phyloP scores from a whole-genome alignment of 768 basidiomycete species.

The Mycena epipterygia region DNA sequence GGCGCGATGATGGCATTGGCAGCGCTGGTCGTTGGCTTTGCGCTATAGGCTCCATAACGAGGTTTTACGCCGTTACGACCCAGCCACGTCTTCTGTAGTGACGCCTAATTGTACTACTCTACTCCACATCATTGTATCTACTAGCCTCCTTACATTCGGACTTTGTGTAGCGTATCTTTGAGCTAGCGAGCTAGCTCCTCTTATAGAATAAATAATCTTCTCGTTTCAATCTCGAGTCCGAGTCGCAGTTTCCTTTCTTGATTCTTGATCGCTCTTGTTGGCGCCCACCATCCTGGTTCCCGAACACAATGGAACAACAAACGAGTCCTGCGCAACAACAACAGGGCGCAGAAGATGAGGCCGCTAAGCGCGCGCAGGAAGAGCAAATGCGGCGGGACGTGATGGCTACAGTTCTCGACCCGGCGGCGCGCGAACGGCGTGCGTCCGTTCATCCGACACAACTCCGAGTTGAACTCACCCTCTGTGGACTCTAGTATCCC shows the following conservation, averaged over 20 bases:
- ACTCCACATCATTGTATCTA: constrained; percentile 22
- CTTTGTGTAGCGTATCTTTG: constrained; percentile 31
- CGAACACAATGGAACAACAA: constrained; percentile 30
- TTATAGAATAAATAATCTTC: constrained; percentile 9
- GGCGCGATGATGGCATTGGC: constrained; percentile 42
- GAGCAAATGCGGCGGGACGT: constrained; percentile 84
- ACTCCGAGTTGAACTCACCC: not conserved
- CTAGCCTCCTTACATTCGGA: constrained; percentile 7
- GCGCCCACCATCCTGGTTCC: too few relatives aligned
- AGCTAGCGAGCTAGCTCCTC: constrained; percentile 30
- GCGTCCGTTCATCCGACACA: constrained; percentile 44
- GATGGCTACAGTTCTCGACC: constrained; percentile 83
- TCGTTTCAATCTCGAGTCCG: not conserved
- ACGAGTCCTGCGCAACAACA: constrained; percentile 29
- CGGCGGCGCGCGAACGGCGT: constrained; percentile 87
- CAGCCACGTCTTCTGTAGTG: constrained; percentile 16
- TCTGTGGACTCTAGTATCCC: constrained; percentile 68
- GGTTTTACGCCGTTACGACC: constrained; percentile 23
- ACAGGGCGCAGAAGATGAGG: constrained; percentile 60
- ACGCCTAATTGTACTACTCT: constrained; percentile 25
- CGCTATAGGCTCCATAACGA: constrained; percentile 32
- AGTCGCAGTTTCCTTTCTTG: too few relatives aligned
- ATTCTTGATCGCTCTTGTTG: too few relatives aligned
- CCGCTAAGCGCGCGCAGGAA: constrained; percentile 70
- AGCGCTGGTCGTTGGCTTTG: constrained; percentile 37